Evolutionary conservation across 2,329 filamentous ascomycete species (phyloP), one percentile per base, ranked within the genome.

Genomic region (Pseudonectria buxi): DNA sequence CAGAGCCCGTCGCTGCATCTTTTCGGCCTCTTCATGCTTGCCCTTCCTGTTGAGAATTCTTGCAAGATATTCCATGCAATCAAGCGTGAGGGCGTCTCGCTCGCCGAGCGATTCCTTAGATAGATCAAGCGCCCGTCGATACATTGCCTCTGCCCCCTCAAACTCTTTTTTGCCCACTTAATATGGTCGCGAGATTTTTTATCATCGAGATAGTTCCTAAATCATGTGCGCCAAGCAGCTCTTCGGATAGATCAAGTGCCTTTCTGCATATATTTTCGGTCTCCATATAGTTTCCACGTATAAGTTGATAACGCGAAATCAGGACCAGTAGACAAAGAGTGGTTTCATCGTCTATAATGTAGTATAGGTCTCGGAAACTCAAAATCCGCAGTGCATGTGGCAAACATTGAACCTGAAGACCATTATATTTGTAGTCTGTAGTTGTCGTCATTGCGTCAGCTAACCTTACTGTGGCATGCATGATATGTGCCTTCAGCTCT

Each of bases 401-500:
- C 15, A 57, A 27, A 32, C n/a, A n/a, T n/a, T 53, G 51, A 26
- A 32, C 25, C 32, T 40, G 40, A 53, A 47, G 55, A 13, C 41
- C n/a, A 1, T 39, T 34, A 35, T 29, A 39, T 24, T 50, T 47
- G 18, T 41, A 28, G 13, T 52, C 26, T 12, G 35, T 11, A 14
- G 39, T 43, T 14, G 5, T 26, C 2, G 41, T 37, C 25, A 53
- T 43, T 4, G 36, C 30, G 3, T 36, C 10, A 6, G 14, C 26
- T 7, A 56, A 32, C 16, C 31, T 33, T n/a, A 36, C 22, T 11
- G 49, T n/a, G 5, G 43, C 40, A 6, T 16, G 18, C 9, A 24
- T 33, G 24, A 33, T 28, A 15, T 15, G 33, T 14, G 18, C 6
- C 28, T 26, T 11, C 12, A 10, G 12, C 22, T 37, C 24, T 26